A percentile compares a stretch with the other conserved stretches of the same genome.
These are phyloP conservation scores for Cladorrhinum sp. DNA, from an alignment of 2,329 filamentous ascomycete species.

Conservation along the genomic window DNA sequence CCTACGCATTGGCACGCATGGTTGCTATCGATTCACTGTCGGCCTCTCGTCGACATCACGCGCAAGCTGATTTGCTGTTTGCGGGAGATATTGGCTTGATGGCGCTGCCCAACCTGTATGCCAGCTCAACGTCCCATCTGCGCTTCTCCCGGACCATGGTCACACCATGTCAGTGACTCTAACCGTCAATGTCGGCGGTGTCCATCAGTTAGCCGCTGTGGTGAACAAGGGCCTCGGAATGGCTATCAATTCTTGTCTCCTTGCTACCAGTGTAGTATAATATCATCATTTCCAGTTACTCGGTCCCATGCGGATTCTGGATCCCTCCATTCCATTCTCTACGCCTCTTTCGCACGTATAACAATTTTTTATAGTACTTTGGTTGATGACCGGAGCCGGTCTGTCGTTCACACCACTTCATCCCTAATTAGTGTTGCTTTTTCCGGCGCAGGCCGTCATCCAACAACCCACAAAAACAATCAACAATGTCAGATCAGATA, in stretches of 20 bases:
- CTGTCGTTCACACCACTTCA: constrained; percentile 37
- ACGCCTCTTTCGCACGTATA: constrained; percentile 32
- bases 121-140: constrained; percentile 16
- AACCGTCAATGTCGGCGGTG: constrained; percentile 9
- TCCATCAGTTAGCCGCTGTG: constrained; percentile 25
- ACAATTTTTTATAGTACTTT: constrained; percentile 33
- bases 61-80: constrained; percentile 24
- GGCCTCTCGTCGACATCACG: constrained; percentile 8
- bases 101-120: constrained; percentile 22
- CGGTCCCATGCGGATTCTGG: constrained; percentile 26
- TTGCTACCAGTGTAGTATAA: constrained; percentile 20
- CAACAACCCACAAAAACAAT: constrained; percentile 26
- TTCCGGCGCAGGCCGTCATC: constrained; percentile 34
- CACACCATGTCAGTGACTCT: constrained; percentile 18
- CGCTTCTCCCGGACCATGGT: constrained; percentile 18
- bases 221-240: constrained; percentile 19
- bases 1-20: constrained; percentile 15
- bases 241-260: constrained; percentile 5
- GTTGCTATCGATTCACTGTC: constrained; percentile 23
- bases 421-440: constrained; percentile 28
- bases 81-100: constrained; percentile 11
- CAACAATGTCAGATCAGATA: constrained; percentile 47
- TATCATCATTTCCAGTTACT: constrained; percentile 25
- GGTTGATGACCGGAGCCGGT: constrained; percentile 48
- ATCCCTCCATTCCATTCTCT: constrained; percentile 32